These are phyloP conservation scores for Wickerhamiella slavikovae DNA, from an alignment of 805 yeast species.

Conservation along the genomic window DNA sequence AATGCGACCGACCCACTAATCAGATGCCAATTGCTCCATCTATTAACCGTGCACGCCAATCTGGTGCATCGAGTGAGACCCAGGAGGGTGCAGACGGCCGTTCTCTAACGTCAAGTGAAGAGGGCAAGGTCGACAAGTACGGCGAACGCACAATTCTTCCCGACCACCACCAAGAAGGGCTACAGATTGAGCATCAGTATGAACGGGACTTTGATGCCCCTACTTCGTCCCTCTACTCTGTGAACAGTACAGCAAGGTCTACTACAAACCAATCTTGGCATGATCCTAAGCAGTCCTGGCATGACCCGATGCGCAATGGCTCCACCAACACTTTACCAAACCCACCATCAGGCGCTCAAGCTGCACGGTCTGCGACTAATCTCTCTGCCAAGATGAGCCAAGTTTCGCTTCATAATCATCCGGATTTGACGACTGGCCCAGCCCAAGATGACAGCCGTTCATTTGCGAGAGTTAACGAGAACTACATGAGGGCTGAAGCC, in stretches of 20 bases:
- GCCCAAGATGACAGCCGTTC: too few relatives aligned
- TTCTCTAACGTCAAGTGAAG: neutral
- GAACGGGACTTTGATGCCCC: too few relatives aligned
- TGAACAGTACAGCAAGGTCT: too few relatives aligned
- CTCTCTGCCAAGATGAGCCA: neutral
- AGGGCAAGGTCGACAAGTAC: neutral
- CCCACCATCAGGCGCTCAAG: neutral
- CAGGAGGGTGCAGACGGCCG: neutral
- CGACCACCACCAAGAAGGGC: neutral
- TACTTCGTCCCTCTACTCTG: too few relatives aligned
- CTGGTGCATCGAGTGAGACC: too few relatives aligned
- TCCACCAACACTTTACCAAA: neutral
- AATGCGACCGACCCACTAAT: constrained; percentile 17
- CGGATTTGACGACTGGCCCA: too few relatives aligned
- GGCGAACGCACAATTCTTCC: neutral
- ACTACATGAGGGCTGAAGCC: too few relatives aligned
- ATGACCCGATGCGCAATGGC: neutral
- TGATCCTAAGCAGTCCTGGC: too few relatives aligned
- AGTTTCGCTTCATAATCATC: neutral
- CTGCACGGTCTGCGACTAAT: neutral
- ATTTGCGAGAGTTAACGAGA: too few relatives aligned
- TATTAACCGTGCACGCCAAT: too few relatives aligned
- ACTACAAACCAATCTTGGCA: too few relatives aligned
- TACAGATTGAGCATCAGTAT: too few relatives aligned
- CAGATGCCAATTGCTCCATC: constrained; percentile 18